Evolutionary conservation across 768 basidiomycete genomes (phyloP), one percentile per base, ranked within the genome.

Genomic region (Suillus placidus): DNA sequence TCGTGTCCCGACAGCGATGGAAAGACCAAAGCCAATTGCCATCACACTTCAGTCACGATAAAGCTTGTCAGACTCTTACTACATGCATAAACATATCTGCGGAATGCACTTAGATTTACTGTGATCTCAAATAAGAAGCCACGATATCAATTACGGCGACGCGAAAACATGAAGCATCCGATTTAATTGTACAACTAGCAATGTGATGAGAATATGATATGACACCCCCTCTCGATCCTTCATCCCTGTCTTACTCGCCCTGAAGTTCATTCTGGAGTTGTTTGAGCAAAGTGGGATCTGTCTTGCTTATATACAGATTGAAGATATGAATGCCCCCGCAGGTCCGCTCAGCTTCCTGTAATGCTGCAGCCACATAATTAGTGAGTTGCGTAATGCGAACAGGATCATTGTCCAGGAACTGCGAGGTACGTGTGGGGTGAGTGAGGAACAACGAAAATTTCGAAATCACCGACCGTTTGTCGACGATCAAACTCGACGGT

Each of bases 401-500:
- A 0, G 89, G 89, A 72, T 96, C 94, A 32, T 76, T 81, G 14
- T 91, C 83, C 66, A 86, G 88, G 14, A 90, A 73, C 94, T 96
- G 70, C 13, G 63, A 64, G 38, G 38, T 38, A 30, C 45, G n/a
- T 72, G n/a, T 73, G 20, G 68, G 23, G 55, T 30, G 38, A 40
- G 60, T 57, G 67, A 66, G 38, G 9, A 38, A 26, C 23, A 20
- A 47, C n/a, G 26, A 61, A 62, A 40, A 16, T 61, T 16, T 65
- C 5, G 35, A 34, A 32, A 54, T 56, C 3, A 78, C 85, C 42
- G 74, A 95, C 94, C 64, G 80, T 78, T 79, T 88, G 86, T 51
- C 93, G 86, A 38, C 94, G 90, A n/a, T 82, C 78, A 68, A 89
- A 89, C 74, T 96, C 94, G 7, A 86, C 80, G 1, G 91, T 93